Evolutionary conservation across 2,329 filamentous ascomycete genomes (phyloP).

Genomic region (Penicillium sp.): DNA sequence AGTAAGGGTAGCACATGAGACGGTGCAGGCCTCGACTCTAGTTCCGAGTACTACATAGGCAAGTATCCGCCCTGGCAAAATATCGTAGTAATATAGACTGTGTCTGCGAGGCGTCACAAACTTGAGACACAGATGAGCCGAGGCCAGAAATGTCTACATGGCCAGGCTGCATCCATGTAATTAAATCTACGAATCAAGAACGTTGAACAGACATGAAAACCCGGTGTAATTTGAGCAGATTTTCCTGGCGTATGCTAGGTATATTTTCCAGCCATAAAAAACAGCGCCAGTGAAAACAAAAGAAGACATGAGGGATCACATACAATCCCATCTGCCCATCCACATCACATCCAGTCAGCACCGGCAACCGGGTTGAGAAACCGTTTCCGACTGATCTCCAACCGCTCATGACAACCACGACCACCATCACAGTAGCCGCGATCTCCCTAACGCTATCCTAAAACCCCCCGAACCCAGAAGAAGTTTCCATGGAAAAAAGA

Average conservation of each 20-base stretch:
- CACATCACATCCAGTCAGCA: constrained; percentile 14
- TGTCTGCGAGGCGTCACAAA: too few species aligned
- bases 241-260: constrained; percentile 30
- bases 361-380: constrained; percentile 12
- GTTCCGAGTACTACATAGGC: too few species aligned
- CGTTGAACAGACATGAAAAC: constrained; percentile 24
- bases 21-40: too few species aligned
- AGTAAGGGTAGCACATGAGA: too few species aligned
- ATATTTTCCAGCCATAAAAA: constrained; percentile 24
- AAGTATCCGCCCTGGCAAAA: too few species aligned
- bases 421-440: constrained; percentile 17
- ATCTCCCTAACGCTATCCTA: constrained; percentile 2
- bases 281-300: constrained; percentile 22
- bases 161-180: too few species aligned
- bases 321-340: constrained; percentile 11
- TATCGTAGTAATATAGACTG: too few species aligned
- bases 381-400: constrained; percentile 9
- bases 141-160: too few species aligned
- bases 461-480: constrained; percentile 19
- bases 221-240: constrained; percentile 28
- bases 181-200: background rate
- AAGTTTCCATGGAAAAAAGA: constrained; percentile 15
- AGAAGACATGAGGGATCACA: constrained; percentile 13
- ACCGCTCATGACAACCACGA: constrained; percentile 14
- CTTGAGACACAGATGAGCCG: too few species aligned